phyloP scores from a whole-genome alignment of 2,329 filamentous ascomycete genomes.

The Pseudomassariella vexata region DNA sequence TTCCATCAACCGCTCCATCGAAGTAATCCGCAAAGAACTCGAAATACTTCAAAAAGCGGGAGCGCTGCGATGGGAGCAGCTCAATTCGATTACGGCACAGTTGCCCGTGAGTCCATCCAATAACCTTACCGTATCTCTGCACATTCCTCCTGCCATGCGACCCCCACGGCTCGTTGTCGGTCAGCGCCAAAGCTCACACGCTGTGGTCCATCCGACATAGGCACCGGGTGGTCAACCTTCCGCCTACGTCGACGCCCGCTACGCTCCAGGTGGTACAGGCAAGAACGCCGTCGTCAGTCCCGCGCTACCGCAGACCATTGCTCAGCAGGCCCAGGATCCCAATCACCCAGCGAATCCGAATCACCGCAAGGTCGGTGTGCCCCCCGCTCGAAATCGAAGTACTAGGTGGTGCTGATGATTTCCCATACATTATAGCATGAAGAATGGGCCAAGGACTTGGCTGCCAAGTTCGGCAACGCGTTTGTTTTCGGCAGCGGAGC shows the following conservation, averaged over 20 bases:
- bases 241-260: slow-evolving; percentile 1
- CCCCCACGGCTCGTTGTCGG: too few species aligned
- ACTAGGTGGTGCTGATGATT: background rate
- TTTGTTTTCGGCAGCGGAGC: background rate
- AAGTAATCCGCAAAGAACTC: background rate
- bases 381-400: background rate
- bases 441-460: slow-evolving; percentile 2
- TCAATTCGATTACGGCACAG: slow-evolving; percentile 2
- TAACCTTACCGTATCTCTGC: too few species aligned
- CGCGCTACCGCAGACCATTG: slow-evolving; percentile 1
- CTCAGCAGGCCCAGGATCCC: slow-evolving; percentile 2
- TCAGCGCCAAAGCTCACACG: background rate
- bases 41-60: slow-evolving; percentile 1
- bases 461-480: slow-evolving; percentile 3
- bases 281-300: background rate
- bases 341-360: slow-evolving; percentile 3
- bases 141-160: too few species aligned
- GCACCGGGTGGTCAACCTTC: background rate
- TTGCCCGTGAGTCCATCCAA: too few species aligned
- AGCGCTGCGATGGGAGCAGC: slow-evolving; percentile 1
- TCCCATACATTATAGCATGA: background rate
- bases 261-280: background rate
- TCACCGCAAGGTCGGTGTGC: background rate
- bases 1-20: slow-evolving; percentile 1
- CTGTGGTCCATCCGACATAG: background rate